A percentile compares a stretch with the other conserved stretches of the same genome.
Conservation (phyloP, 2,329 filamentous ascomycete genomes). For the Coleophoma eucalyptorum region DNA sequence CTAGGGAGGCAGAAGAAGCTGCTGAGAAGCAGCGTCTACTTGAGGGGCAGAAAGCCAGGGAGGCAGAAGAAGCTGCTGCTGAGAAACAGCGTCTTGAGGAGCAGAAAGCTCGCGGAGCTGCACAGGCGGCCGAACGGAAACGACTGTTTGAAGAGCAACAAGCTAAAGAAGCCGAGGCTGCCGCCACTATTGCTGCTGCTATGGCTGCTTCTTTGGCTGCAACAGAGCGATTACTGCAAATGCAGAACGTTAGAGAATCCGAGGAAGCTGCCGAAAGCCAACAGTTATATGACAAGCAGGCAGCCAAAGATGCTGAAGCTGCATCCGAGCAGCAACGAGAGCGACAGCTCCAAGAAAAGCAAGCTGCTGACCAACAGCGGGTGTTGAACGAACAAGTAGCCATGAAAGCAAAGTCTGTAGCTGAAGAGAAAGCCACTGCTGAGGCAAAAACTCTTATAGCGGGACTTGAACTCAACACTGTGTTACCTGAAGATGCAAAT, state of each 20-base stretch:
- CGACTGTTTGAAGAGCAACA: not conserved
- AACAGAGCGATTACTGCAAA: too few relatives aligned
- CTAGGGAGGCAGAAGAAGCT: constrained; percentile 11
- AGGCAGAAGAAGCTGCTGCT: constrained; percentile 8
- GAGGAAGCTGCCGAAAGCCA: constrained; percentile 7
- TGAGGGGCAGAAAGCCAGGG: constrained; percentile 12
- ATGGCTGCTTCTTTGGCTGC: too few relatives aligned
- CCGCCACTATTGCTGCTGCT: not conserved
- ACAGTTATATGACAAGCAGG: not conserved
- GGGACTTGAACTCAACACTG: not conserved
- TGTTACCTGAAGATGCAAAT: too few relatives aligned
- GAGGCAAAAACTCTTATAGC: constrained; percentile 13
- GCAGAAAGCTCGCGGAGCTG: constrained; percentile 5
- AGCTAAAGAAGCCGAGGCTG: constrained; percentile 9
- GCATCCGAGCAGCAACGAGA: too few relatives aligned
- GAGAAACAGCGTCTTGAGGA: constrained; percentile 3
- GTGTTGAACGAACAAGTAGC: constrained; percentile 2
- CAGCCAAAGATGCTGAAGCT: constrained; percentile 16
- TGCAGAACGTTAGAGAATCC: constrained; percentile 3
- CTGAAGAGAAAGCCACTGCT: not conserved
- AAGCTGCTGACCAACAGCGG: constrained; percentile 4
- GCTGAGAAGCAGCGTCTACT: not conserved
- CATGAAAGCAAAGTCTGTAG: constrained; percentile 10
- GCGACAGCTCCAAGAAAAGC: too few relatives aligned
- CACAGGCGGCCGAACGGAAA: constrained; percentile 5